Evolutionary conservation across 495 filamentous ascomycete genomes (phyloP), one percentile per base, ranked within the genome.

Genomic region (Opeltia flavorubescens): DNA sequence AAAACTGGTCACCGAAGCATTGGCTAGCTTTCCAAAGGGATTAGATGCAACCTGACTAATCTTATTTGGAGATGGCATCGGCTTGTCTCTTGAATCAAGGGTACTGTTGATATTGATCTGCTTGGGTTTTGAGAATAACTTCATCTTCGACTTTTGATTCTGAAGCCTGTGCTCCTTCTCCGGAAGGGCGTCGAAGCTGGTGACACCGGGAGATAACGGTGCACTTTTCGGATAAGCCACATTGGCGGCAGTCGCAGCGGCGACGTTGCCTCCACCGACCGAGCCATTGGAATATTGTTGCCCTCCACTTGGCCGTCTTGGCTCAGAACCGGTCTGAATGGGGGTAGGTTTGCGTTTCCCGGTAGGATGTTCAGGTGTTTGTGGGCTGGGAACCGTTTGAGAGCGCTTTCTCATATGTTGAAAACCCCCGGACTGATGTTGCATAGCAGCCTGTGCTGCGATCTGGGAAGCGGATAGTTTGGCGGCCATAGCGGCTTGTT

Each of bases 391-490:
- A 12, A 78, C 67, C 1, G 78, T 86, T 53, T 81, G 79, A 11
- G 84, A 83, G 23, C 87, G 76, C 57, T 89, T 84, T 25, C 82
- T 74, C 24, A 65, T 70, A 45, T 71, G 67, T 43, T 70, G 70
- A n/a, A 43, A 23, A 41, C 74, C 65, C 46, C 68, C 63, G 34
- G 71, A 68, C 44, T 78, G 75, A 43, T 78, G 74, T 49, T 81
- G 83, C 77, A 94, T 89, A 21, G 87, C 87, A 17, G 89, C 77
- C 65, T 95, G 89, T 21, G 88, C 89, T 17, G 89, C 89, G 54
- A 94, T 94, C 57, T 86, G 78, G 50, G 85, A 89, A 6, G 88
- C 84, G 3, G 80, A 78, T 36, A 85, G 65, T 39, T 70, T 70
- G 44, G 62, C 44, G 58, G 61, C 53, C 57, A 63, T 57, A 15